Conservation (phyloP, 768 basidiomycete genomes). For the Podaxis sp. region DNA sequence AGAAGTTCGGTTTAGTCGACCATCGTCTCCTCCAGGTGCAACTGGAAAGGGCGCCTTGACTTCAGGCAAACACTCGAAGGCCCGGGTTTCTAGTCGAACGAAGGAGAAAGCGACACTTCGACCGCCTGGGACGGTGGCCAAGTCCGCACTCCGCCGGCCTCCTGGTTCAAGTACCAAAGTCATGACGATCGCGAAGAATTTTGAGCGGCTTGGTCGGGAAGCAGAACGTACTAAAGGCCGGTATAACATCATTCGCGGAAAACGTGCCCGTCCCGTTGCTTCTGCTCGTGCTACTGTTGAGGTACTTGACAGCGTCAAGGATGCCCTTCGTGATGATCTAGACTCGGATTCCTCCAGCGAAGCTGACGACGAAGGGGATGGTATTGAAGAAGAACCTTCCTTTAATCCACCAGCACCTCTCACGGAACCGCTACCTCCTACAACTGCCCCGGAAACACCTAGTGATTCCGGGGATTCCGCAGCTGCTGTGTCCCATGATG, state of each 20-base stretch:
- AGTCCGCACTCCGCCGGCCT: slow-evolving; percentile 53
- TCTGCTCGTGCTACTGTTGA: slow-evolving; percentile 85
- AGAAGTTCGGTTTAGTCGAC: slow-evolving; percentile 39
- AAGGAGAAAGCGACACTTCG: slow-evolving; percentile 43
- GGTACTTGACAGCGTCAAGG: slow-evolving; percentile 83
- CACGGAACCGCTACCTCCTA: neutral
- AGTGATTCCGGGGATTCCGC: slow-evolving; percentile 2
- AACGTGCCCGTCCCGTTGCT: slow-evolving; percentile 85
- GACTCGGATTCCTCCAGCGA: slow-evolving; percentile 67
- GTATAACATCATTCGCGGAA: slow-evolving; percentile 83
- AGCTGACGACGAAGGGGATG: slow-evolving; percentile 53
- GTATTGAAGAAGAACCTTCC: slow-evolving; percentile 33
- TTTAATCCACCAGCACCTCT: slow-evolving; percentile 1
- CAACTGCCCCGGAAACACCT: neutral
- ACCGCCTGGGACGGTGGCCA: slow-evolving; percentile 32
- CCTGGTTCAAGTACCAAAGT: slow-evolving; percentile 63
- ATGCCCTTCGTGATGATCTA: slow-evolving; percentile 70
- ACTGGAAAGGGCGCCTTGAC: neutral
- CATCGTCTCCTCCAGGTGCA: slow-evolving; percentile 38
- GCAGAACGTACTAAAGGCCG: slow-evolving; percentile 70
- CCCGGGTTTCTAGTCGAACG: slow-evolving; percentile 30
- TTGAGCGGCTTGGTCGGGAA: slow-evolving; percentile 78
- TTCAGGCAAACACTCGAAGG: slow-evolving; percentile 31
- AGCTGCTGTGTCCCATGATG: neutral
- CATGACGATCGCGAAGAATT: slow-evolving; percentile 84